A percentile compares a stretch with the other conserved stretches of the same genome.
These are phyloP conservation scores for Capsicum chinense DNA, from an alignment of 257 asterid genomes.

Conservation along the genomic window DNA sequence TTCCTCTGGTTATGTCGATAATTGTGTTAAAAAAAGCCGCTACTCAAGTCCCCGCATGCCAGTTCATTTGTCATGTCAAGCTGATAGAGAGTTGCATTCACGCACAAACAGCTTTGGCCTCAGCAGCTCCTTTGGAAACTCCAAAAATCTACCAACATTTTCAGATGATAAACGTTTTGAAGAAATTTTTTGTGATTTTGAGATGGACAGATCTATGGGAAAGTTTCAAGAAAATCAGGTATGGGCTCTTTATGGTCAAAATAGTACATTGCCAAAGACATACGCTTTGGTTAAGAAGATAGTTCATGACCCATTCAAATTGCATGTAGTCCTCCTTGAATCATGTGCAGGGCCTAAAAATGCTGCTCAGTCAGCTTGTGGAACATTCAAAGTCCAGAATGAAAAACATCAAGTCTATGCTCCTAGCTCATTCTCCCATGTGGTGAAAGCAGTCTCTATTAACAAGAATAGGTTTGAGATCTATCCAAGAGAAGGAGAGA, in stretches of 20 bases:
- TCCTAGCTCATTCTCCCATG: conserved; percentile 38
- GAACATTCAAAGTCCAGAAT: conserved; percentile 21
- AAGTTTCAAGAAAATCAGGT: conserved; percentile 35
- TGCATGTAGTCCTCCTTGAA: conserved; percentile 36
- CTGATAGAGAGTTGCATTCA: neutral
- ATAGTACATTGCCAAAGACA: conserved; percentile 33
- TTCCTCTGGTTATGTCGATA: neutral
- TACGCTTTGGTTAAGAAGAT: conserved; percentile 38
- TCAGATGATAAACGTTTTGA: conserved; percentile 26
- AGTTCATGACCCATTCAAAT: neutral
- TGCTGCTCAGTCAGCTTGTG: conserved; percentile 32
- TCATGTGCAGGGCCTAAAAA: neutral
- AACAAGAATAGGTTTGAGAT: conserved; percentile 21
- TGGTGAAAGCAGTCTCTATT: neutral
- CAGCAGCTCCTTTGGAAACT: neutral
- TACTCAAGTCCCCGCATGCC: conserved; percentile 9
- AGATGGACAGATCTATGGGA: neutral
- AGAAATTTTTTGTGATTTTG: conserved; percentile 28
- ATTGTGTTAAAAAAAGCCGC: conserved; percentile 9
- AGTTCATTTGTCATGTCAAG: conserved; percentile 23
- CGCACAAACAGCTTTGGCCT: neutral
- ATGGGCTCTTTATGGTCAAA: conserved; percentile 39
- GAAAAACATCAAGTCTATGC: conserved; percentile 10
- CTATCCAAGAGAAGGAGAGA: conserved; percentile 39
- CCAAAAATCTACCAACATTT: neutral